Evolutionary conservation across 2,329 filamentous ascomycete genomes (phyloP), one percentile per base, ranked within the genome.

Genomic region (Didymella pinodella): DNA sequence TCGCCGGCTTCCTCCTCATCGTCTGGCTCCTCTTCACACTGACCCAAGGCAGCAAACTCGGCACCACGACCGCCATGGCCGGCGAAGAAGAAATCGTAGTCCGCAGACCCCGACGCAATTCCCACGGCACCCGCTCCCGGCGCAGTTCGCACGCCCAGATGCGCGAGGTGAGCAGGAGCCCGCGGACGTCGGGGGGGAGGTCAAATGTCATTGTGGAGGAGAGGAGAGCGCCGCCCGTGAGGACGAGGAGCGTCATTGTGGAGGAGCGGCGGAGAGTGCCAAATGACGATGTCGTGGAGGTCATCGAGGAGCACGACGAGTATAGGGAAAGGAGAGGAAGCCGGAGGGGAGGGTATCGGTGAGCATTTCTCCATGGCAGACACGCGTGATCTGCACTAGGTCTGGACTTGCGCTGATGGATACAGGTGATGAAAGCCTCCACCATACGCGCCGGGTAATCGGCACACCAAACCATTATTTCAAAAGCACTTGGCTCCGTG

Each of bases 81-180:
- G 78, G 74, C n/a, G 79, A 82, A 64, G 86, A 89, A 54, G 84
- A 88, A 62, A 87, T 89, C 71, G 84, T 90, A 73, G 72, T 76
- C 53, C 67, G 75, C 43, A 69, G 70, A 41, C 60, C 66, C 29
- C 54, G 63, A 50, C 74, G 69, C 61, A 64, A 69, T 26, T 70
- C 70, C 22, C 72, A 74, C 8, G 71, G 74, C 20, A 63, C 65
- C n/a, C 68, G 71, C n/a, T 74, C 70, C 43, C 69, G 70, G 16
- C 69, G 67, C 20, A 73, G 64, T 49, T 70, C 74, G 20, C 67
- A 66, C 5, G 69, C 67, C 18, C 48, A 78, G 56, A 66, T 78
- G 36, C 75, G 76, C 57, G 74, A 79, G 54, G 63, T 75, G n/a
- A 78, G 75, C 57, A 66, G 75, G 54, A 75, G 72, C 53, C 76